phyloP scores from a whole-genome alignment of 2,329 filamentous ascomycete genomes.

The Colletotrichum sp. region DNA sequence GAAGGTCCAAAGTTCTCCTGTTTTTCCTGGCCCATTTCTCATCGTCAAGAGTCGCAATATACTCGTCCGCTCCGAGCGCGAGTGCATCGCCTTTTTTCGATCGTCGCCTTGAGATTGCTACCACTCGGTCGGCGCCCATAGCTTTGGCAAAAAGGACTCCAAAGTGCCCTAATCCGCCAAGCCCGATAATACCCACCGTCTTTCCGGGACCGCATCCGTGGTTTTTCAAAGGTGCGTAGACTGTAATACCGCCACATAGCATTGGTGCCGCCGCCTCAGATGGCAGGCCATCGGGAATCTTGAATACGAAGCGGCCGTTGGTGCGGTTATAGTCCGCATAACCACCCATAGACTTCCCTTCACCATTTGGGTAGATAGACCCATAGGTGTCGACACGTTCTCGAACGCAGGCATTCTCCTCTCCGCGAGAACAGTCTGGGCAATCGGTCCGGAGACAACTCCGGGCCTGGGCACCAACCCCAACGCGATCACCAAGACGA shows the following conservation, averaged over 20 bases:
- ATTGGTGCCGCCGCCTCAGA: slow-evolving; percentile 61
- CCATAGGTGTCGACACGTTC: slow-evolving; percentile 56
- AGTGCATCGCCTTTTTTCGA: slow-evolving; percentile 60
- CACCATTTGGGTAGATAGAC: slow-evolving; percentile 52
- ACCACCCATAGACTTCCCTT: slow-evolving; percentile 57
- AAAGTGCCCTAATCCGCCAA: slow-evolving; percentile 74
- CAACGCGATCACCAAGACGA: slow-evolving; percentile 66
- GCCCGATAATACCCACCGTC: slow-evolving; percentile 69
- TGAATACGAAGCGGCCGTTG: slow-evolving; percentile 52
- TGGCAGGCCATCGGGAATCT: slow-evolving; percentile 45
- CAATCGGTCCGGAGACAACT: slow-evolving; percentile 55
- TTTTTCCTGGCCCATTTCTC: slow-evolving; percentile 60
- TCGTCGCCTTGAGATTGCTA: slow-evolving; percentile 60
- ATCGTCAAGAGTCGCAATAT: slow-evolving; percentile 51
- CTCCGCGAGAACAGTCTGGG: slow-evolving; percentile 42
- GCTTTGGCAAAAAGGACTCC: slow-evolving; percentile 73
- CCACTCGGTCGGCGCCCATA: slow-evolving; percentile 64
- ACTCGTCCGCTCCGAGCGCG: slow-evolving; percentile 62
- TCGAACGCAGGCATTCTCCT: slow-evolving; percentile 45
- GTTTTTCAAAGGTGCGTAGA: slow-evolving; percentile 66
- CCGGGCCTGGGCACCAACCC: slow-evolving; percentile 64
- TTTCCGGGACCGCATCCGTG: slow-evolving; percentile 72
- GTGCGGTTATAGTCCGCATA: slow-evolving; percentile 38
- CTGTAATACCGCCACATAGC: slow-evolving; percentile 73
- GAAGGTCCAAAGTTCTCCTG: slow-evolving; percentile 57